Percentiles rank a stretch among this genome's conserved stretches.
Conservation (phyloP, 176 grass and related monocot species). For the Juncus effusus region DNA sequence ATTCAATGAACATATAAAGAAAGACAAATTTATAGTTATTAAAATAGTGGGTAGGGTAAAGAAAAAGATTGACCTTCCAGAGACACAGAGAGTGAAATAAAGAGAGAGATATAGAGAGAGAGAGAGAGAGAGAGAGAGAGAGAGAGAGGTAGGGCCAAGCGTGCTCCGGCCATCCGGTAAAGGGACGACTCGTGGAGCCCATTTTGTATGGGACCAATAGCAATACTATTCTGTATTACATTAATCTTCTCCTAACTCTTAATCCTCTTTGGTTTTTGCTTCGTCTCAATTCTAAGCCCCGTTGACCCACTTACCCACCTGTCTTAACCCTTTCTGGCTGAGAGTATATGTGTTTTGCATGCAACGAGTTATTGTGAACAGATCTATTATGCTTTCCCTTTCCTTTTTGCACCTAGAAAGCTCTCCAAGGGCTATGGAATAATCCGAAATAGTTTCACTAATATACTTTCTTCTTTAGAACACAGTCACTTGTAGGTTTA, state of each 20-base stretch:
- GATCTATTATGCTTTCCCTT: background rate
- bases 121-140: background rate
- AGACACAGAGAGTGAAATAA: background rate
- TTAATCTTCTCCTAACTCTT: background rate
- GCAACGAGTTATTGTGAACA: background rate
- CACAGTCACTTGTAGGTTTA: too few relatives aligned
- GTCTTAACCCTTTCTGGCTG: background rate
- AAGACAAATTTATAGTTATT: too few relatives aligned
- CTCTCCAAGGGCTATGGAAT: too few relatives aligned
- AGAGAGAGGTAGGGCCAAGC: constrained; percentile 18
- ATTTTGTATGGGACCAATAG: constrained; percentile 8
- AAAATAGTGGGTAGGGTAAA: constrained; percentile 16
- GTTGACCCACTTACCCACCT: constrained; percentile 25
- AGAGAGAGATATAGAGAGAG: background rate
- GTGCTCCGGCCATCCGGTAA: constrained; percentile 33
- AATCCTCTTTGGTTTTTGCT: background rate
- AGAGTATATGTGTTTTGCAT: too few relatives aligned
- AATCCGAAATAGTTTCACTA: too few relatives aligned
- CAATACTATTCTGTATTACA: background rate
- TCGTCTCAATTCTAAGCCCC: constrained; percentile 16
- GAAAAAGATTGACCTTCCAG: constrained; percentile 15
- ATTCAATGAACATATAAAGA: too few relatives aligned
- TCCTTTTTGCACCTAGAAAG: background rate
- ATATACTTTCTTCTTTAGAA: too few relatives aligned
- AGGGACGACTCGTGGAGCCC: constrained; percentile 7